Evolutionary conservation across 2,329 filamentous ascomycete genomes (phyloP).

Genomic region (Aurifilum marmelostoma): DNA sequence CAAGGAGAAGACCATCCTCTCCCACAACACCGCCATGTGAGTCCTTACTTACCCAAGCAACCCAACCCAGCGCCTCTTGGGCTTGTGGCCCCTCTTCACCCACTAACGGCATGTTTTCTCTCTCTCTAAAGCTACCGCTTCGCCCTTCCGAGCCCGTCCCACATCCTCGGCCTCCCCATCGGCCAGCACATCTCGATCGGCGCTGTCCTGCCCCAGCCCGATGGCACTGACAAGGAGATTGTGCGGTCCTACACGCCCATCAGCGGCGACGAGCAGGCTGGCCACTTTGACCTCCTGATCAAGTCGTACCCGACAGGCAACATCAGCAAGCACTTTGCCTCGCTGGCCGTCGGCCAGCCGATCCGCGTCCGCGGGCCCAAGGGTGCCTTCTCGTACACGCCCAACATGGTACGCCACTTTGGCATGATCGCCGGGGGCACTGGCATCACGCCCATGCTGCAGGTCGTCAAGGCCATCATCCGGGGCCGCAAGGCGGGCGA

Average conservation of each 20-base stretch:
- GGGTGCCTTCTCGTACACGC: conserved; percentile 95
- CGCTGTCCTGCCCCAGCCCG: conserved; percentile 68
- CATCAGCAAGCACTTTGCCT: conserved; percentile 91
- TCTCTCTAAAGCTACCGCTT: conserved; percentile 76
- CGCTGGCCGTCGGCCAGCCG: conserved; percentile 78
- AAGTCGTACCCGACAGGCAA: conserved; percentile 98
- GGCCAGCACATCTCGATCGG: conserved; percentile 98
- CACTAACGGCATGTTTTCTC: background rate
- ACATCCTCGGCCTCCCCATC: conserved; percentile 94
- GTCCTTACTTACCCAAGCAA: conserved; percentile 37
- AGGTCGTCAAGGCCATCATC: conserved; percentile 89
- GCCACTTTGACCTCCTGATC: conserved; percentile 94
- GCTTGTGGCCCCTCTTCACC: background rate
- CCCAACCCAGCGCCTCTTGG: background rate
- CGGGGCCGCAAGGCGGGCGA: conserved; percentile 79
- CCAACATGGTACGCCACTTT: conserved; percentile 95
- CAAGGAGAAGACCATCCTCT: conserved; percentile 91
- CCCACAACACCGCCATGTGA: conserved; percentile 97
- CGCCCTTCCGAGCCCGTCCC: conserved; percentile 73
- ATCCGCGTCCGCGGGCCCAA: conserved; percentile 95
- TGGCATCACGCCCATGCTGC: conserved; percentile 97
- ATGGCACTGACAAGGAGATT: conserved; percentile 79
- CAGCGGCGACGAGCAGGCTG: conserved; percentile 84
- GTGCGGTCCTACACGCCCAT: conserved; percentile 92
- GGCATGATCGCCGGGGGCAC: conserved; percentile 98